phyloP scores from a whole-genome alignment of 441 rosid species.

The Pelargonium australe region DNA sequence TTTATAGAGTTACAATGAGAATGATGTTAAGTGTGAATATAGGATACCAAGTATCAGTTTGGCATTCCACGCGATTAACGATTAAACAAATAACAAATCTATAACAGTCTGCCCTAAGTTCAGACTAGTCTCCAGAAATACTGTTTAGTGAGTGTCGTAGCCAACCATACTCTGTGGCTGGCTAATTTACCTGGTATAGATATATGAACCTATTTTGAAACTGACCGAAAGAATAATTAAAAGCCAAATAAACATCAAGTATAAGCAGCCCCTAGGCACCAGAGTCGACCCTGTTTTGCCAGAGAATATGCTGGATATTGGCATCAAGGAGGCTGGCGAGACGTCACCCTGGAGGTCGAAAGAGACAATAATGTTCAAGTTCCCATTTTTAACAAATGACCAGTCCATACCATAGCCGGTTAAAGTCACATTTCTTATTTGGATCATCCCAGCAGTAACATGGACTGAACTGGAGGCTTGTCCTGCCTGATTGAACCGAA shows the following conservation, averaged over 20 bases:
- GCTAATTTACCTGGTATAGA: slow-evolving; percentile 45
- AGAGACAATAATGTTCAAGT: slow-evolving; percentile 51
- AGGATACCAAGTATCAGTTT: background rate
- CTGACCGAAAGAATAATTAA: slow-evolving; percentile 51
- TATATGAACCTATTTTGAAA: slow-evolving; percentile 45
- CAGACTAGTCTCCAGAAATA: background rate
- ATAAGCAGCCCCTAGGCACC: slow-evolving; percentile 43
- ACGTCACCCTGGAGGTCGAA: slow-evolving; percentile 34
- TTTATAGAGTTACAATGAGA: slow-evolving; percentile 6
- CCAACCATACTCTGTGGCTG: background rate
- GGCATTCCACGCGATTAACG: background rate
- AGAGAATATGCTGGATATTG: slow-evolving; percentile 15
- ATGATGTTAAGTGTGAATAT: background rate
- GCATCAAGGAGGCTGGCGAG: slow-evolving; percentile 19
- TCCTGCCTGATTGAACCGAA: slow-evolving; percentile 45
- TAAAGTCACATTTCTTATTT: slow-evolving; percentile 46
- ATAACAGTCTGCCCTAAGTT: background rate
- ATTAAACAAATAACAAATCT: slow-evolving; percentile 3
- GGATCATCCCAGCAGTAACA: slow-evolving; percentile 85
- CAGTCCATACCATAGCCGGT: slow-evolving; percentile 43
- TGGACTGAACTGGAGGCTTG: slow-evolving; percentile 76
- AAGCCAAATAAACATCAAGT: slow-evolving; percentile 60
- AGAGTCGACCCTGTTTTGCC: slow-evolving; percentile 39
- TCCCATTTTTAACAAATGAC: slow-evolving; percentile 61
- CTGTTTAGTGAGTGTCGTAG: background rate